Percentiles rank a stretch among this genome's conserved stretches.
These are phyloP conservation scores for Arachis hypogaea DNA, from an alignment of 306 rosid species.

Conservation along the genomic window DNA sequence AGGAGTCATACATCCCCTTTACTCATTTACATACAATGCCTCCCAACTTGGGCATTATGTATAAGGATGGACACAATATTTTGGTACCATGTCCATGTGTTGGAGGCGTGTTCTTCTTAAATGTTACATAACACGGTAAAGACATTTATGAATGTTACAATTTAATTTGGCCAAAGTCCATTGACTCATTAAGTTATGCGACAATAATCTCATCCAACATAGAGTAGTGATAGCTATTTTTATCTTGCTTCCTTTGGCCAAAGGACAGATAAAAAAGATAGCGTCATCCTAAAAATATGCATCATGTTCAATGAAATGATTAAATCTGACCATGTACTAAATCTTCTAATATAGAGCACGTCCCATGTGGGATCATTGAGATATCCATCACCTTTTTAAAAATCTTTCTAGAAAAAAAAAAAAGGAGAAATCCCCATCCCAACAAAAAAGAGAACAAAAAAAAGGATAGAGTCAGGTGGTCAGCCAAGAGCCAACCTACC, in stretches of 20 bases:
- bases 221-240: background rate
- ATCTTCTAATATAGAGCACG: background rate
- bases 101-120: background rate
- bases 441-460: no score
- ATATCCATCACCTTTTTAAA: background rate
- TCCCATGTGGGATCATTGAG: background rate
- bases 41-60: background rate
- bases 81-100: background rate
- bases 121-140: background rate
- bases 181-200: background rate
- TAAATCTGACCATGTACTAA: background rate
- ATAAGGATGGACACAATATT: background rate
- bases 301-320: background rate
- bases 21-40: background rate
- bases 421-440: background rate
- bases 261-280: background rate
- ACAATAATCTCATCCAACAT: background rate
- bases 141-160: no score
- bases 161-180: conserved; percentile 10
- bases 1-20: background rate
- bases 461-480: background rate
- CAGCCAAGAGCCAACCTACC: background rate
- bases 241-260: conserved; percentile 7
- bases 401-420: background rate
- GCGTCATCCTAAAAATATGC: background rate